Base-by-base conservation (phyloP, 2,329 filamentous ascomycete species). In the Dothideomycetes sp. region DNA sequence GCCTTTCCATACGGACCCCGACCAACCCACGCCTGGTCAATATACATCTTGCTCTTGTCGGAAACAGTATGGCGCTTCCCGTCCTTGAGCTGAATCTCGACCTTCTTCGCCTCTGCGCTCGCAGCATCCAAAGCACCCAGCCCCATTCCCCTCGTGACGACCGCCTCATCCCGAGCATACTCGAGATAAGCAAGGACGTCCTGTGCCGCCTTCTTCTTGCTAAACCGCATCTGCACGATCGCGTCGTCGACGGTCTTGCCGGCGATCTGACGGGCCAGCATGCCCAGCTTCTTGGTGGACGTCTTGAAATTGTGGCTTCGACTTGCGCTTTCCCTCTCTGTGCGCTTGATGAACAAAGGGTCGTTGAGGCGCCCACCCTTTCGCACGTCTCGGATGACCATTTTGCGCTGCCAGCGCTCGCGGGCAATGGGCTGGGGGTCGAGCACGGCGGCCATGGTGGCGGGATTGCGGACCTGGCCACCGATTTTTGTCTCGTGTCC, bases 161-260 rank as follows among this genome's bases (percentile, higher is more conserved):
- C 69, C 27, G 91, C 91, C 53, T 81, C 68, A 55, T 94, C 84
- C 42, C 81, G 76, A 2, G 89, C 88, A 52, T 84, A 73, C 55
- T 91, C 77, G 14, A 98, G 68, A 55, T 91, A 84, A 55, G 77
- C 79, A 50, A 75, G 68, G 19, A 96, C 77, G 54, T 94, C 86
- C 49, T 75, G 69, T 5, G 89, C 84, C 47, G 82, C 83, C 67
- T 87, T 89, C 75, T 98, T 98, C 69, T 86, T 85, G 60, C 81
- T 89, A 67, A 89, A 96, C 41, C 81, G 77, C 85, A 98, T 94
- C 70, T 98, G 91, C 40, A 84, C 65, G 49, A 96, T 84, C 11
- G 91, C 91, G 27, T 98, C 88, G 42, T 93, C 86, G 45, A 98
- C 70, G n/a, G 81, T 80, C 73, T 95, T 96, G 49, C 91, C 91